These are phyloP conservation scores for Wallacemonas rigidus DNA, from an alignment of 208 protist genomes.

Conservation along the genomic window DNA sequence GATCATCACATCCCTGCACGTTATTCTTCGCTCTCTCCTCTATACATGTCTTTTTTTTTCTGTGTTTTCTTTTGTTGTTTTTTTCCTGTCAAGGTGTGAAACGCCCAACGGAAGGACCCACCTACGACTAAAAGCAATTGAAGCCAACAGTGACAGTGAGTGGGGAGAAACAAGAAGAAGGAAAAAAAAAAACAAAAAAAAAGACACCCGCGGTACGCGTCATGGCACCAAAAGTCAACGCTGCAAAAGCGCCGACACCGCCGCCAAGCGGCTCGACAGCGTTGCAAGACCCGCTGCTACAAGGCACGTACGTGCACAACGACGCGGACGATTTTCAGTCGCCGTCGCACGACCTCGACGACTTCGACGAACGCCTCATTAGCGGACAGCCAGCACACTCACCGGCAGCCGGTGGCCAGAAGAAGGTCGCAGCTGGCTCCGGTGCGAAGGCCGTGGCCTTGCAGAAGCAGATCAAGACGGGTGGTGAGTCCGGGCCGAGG, in stretches of 20 bases:
- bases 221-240: constrained; percentile 26
- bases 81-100: too few relatives aligned
- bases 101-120: too few relatives aligned
- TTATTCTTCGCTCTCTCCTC: too few relatives aligned
- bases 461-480: constrained; percentile 5
- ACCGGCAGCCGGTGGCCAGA: neutral
- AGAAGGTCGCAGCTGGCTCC: neutral
- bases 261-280: neutral
- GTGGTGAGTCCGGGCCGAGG: neutral
- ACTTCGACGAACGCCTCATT: constrained; percentile 50
- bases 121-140: too few relatives aligned
- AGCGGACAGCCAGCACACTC: constrained; percentile 25
- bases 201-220: neutral
- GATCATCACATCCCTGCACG: too few relatives aligned
- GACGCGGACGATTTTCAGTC: constrained; percentile 40
- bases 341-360: constrained; percentile 44
- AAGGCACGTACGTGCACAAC: constrained; percentile 64
- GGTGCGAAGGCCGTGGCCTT: neutral
- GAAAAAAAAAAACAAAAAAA: neutral
- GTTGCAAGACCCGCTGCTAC: constrained; percentile 51
- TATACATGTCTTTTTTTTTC: neutral
- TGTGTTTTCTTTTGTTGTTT: neutral
- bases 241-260: neutral
- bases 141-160: too few relatives aligned
- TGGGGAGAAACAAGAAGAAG: neutral